Evolutionary conservation across 225 moss, liverwort and hornwort genomes (phyloP).

Genomic region (Rhytidiadelphus loreus): DNA sequence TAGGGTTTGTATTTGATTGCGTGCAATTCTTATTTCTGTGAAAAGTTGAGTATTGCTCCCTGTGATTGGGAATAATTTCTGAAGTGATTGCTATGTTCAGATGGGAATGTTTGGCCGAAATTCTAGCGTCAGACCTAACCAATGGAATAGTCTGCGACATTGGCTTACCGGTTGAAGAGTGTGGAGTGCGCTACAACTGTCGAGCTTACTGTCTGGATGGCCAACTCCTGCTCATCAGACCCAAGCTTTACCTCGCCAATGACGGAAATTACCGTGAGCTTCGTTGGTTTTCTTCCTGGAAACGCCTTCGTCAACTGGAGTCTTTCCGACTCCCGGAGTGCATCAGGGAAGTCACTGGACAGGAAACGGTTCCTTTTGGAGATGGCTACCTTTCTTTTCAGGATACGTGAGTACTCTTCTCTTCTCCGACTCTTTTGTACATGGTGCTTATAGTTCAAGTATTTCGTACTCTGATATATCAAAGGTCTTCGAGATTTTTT

Average conservation of each 20-base stretch:
- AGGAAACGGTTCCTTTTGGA: constrained; percentile 67
- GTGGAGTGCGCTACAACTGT: constrained; percentile 93
- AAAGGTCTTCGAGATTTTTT: not conserved
- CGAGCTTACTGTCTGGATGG: constrained; percentile 76
- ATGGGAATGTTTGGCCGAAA: constrained; percentile 86
- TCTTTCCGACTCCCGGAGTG: constrained; percentile 59
- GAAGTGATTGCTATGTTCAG: constrained; percentile 4
- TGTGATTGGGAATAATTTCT: not conserved
- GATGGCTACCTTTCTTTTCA: constrained; percentile 72
- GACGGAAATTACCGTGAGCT: constrained; percentile 90
- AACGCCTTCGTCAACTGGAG: constrained; percentile 47
- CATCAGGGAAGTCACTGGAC: constrained; percentile 50
- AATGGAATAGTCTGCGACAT: constrained; percentile 94
- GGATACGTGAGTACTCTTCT: constrained; percentile 51
- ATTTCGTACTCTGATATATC: not conserved
- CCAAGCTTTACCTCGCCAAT: constrained; percentile 80
- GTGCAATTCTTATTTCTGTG: not conserved
- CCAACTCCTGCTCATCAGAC: constrained; percentile 66
- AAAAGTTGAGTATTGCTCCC: not conserved
- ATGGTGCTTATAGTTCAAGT: not conserved
- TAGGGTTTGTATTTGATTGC: not conserved
- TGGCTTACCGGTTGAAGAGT: constrained; percentile 67
- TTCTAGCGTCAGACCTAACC: constrained; percentile 68
- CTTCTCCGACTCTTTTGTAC: not conserved
- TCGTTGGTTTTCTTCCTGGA: constrained; percentile 96